phyloP scores from a whole-genome alignment of 345 rosid genomes.

The Camelina sativa region DNA sequence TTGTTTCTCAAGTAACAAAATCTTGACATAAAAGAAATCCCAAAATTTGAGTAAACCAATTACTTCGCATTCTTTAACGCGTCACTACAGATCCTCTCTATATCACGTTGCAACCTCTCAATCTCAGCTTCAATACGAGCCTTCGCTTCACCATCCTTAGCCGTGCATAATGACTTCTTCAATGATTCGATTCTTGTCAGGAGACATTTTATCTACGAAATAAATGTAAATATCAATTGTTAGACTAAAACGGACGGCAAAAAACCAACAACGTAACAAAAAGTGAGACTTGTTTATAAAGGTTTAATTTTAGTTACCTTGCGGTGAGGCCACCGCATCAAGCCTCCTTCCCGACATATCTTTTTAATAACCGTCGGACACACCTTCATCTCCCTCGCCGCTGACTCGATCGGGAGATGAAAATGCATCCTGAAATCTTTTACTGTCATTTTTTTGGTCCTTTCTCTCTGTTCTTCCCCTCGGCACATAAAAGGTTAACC shows the following conservation, averaged over 20 bases:
- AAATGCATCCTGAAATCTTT: not conserved
- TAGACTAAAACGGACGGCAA: not conserved
- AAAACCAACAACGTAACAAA: not conserved
- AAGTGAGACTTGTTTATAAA: not conserved
- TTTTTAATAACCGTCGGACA: slow-evolving; percentile 35
- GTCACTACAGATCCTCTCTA: not conserved
- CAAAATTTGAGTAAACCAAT: not conserved
- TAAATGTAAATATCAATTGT: not conserved
- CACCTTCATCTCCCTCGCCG: not conserved
- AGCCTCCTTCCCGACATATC: slow-evolving; percentile 10
- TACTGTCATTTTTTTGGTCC: slow-evolving; percentile 7
- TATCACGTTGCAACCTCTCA: not conserved
- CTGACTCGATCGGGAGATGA: slow-evolving; percentile 27
- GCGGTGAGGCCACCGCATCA: slow-evolving; percentile 23
- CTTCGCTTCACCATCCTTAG: not conserved
- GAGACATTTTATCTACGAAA: slow-evolving; percentile 3
- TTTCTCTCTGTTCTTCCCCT: slow-evolving; percentile 37
- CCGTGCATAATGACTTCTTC: not conserved
- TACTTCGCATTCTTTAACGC: not conserved
- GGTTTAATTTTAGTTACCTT: slow-evolving; percentile 11
- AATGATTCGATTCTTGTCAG: not conserved
- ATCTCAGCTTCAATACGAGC: not conserved
- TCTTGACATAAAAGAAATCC: not conserved
- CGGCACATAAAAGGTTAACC: not conserved
- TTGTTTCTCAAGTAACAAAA: too few species aligned